Base-by-base conservation (phyloP, 108 stramenopile genomes). In the Nitzschia palea region DNA sequence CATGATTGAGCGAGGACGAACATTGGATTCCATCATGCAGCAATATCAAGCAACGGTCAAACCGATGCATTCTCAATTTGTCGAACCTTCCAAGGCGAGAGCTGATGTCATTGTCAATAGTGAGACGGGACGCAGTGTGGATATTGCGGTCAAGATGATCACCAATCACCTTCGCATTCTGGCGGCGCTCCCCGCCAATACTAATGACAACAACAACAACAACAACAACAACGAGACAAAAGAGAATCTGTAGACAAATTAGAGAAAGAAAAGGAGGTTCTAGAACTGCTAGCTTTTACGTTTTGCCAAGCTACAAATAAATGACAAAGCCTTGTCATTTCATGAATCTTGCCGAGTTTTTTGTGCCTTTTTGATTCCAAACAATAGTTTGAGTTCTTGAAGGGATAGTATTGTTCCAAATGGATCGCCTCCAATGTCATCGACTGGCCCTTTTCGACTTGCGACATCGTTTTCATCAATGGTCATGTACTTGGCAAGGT, bases 11-110 rank as follows among this genome's bases (percentile, higher is more conserved):
- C 79, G 97, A 32, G 91, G 88, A 18, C 65, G 96, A 20, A 84
- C 87, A 4, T 23, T 91, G 22, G 80, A 95, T 0, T 74, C 86
- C 9, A 93, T 98, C 18, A 61, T 95, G 37, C 43, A 42, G 8
- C 97, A 98, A 73, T 98, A 96, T 70, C 62, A 84, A 31, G 28
- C 42, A 20, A 92, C 92, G 2, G 97, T 98, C 0, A 83, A 95
- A 54, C 97, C 97, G 12, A 97, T 97, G 96, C 97, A 98, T 78
- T 64, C 82, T 42, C 64, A 85, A 65, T 97, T 84, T 63, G 97
- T 98, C 1, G 94, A 96, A 61, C 96, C 96, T 10, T 86, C 88
- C 34, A 95, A 97, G 76, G 43, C 64, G n/a, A 65, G 77, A 31
- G 95, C 95, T 1, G 96, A 98, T 73, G 65, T 98, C 30, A 94